phyloP scores from a whole-genome alignment of 768 basidiomycete species.

The Chiua virens region DNA sequence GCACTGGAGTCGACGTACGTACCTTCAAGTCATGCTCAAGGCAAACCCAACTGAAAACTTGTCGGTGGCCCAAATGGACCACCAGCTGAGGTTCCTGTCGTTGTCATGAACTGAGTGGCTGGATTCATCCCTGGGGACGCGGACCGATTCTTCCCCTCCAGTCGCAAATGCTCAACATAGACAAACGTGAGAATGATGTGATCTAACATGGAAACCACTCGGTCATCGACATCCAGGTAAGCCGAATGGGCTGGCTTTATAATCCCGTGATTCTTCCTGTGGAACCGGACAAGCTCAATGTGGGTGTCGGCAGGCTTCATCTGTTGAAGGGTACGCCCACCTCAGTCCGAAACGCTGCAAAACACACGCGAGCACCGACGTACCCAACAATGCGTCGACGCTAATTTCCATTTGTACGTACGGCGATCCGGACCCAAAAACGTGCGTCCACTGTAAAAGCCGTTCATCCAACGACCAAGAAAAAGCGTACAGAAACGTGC shows the following conservation, averaged over 20 bases:
- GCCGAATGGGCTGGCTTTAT: neutral
- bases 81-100: too few species aligned
- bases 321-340: neutral
- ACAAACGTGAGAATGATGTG: slow-evolving; percentile 15
- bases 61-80: too few species aligned
- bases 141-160: too few species aligned
- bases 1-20: too few species aligned
- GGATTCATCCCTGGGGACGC: too few species aligned
- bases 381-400: slow-evolving; percentile 13
- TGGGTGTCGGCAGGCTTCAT: neutral
- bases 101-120: too few species aligned
- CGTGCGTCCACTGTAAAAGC: slow-evolving; percentile 18
- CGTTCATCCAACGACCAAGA: neutral
- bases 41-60: too few species aligned
- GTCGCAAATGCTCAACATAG: neutral
- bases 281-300: neutral
- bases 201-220: slow-evolving; percentile 11
- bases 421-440: slow-evolving; percentile 27
- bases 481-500: too few species aligned
- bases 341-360: too few species aligned
- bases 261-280: neutral
- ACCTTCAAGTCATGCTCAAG: too few species aligned
- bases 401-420: slow-evolving; percentile 28
- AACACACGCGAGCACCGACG: neutral
- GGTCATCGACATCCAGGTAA: slow-evolving; percentile 10